phyloP scores from a whole-genome alignment of 2,329 filamentous ascomycete species.

The Decorospora gaudefroyi region DNA sequence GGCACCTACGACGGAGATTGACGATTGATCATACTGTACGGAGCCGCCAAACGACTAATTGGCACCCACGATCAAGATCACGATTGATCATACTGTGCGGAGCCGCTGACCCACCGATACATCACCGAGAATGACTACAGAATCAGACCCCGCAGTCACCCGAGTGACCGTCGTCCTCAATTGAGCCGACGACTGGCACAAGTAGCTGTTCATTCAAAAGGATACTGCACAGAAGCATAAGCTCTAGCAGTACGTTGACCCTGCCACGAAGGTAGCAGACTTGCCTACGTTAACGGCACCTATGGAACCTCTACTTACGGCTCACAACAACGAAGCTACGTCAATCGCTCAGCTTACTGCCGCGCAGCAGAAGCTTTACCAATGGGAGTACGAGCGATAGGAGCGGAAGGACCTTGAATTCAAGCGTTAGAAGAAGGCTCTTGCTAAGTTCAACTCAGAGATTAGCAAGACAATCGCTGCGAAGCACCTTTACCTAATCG shows the following conservation, averaged over 20 bases:
- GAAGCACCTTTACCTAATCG: not conserved
- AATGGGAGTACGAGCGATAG: conserved; percentile 6
- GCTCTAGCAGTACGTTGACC: not conserved
- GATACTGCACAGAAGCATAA: not conserved
- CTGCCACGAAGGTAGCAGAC: not conserved
- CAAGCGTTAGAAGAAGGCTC: not conserved
- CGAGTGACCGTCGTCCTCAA: not conserved
- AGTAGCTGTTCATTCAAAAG: not conserved
- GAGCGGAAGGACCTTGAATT: not conserved
- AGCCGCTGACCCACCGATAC: not conserved
- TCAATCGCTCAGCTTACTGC: not conserved
- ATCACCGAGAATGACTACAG: not conserved
- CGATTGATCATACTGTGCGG: not conserved
- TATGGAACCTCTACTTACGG: not conserved
- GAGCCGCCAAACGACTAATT: too few relatives aligned
- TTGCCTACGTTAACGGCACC: not conserved
- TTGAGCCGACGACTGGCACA: not conserved
- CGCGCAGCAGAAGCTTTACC: not conserved
- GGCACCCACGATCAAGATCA: not conserved
- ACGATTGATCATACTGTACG: too few relatives aligned
- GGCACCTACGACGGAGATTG: too few relatives aligned
- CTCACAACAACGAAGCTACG: not conserved
- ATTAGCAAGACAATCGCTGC: not conserved
- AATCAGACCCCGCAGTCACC: not conserved
- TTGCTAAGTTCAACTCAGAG: not conserved